Evolutionary conservation across 228 moss, liverwort and hornwort species (phyloP).

Genomic region (Sphagnum magellanicum): DNA sequence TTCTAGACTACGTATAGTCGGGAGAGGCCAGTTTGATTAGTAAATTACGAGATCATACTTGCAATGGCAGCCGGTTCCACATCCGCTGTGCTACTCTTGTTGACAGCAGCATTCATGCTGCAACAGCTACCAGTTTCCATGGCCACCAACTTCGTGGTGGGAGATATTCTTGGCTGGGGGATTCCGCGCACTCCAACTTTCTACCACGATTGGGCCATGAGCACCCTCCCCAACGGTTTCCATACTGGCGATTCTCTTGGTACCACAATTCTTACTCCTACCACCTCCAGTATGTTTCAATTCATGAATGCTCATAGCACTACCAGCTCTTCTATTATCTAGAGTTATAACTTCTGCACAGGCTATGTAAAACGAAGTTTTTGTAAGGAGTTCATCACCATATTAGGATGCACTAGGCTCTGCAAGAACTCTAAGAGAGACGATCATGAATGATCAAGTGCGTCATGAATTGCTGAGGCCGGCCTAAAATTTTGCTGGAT

Average conservation of each 20-base stretch:
- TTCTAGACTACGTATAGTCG: too few relatives aligned
- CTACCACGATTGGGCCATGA: constrained; percentile 3
- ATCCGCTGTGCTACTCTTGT: not conserved
- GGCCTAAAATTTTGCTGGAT: too few relatives aligned
- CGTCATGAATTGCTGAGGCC: too few relatives aligned
- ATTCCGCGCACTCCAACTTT: constrained; percentile 5
- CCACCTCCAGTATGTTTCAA: not conserved
- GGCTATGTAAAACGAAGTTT: not conserved
- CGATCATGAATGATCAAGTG: too few relatives aligned
- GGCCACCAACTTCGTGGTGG: constrained; percentile 9
- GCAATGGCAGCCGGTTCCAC: too few relatives aligned
- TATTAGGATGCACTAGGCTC: not conserved
- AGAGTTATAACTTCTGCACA: not conserved
- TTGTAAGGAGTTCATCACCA: not conserved
- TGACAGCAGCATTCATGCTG: constrained; percentile 1
- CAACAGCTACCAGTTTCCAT: not conserved
- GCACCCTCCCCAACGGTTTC: constrained; percentile 3
- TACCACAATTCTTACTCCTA: not conserved
- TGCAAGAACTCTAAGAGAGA: too few relatives aligned
- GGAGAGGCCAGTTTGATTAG: too few relatives aligned
- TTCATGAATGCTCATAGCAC: not conserved
- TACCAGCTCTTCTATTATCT: not conserved
- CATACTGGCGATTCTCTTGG: constrained; percentile 6
- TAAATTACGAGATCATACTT: too few relatives aligned
- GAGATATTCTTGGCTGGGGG: constrained; percentile 1